phyloP scores from a whole-genome alignment of 1,139 yeast genomes.

The Hansenula anomala region DNA sequence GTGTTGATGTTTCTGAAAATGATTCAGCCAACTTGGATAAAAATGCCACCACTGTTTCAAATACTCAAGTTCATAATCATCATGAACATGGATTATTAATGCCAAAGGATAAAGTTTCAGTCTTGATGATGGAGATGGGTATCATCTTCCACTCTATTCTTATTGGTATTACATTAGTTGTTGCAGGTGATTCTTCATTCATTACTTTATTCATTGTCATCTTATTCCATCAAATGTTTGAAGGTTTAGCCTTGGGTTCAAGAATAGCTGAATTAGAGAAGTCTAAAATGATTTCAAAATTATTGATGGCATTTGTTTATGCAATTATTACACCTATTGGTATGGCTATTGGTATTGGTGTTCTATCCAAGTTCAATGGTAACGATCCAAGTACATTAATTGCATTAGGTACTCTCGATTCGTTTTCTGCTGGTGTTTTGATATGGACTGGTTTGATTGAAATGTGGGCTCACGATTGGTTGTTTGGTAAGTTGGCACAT shows the following conservation, averaged over 20 bases:
- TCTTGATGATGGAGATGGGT: conserved; percentile 2
- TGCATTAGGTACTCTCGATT: conserved; percentile 2
- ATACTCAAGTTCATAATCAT: background rate
- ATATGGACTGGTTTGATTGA: conserved; percentile 3
- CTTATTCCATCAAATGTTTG: conserved; percentile 3
- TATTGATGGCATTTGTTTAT: conserved; percentile 1
- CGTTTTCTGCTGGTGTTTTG: conserved; percentile 3
- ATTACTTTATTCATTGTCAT: conserved; percentile 2
- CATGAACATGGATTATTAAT: conserved; percentile 1
- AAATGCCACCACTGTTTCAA: background rate
- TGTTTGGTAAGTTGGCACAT: conserved; percentile 1
- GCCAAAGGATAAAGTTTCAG: conserved; percentile 1
- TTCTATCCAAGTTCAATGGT: conserved; percentile 1
- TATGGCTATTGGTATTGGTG: conserved; percentile 4
- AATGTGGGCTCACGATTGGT: conserved; percentile 4
- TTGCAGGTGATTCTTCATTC: conserved; percentile 2
- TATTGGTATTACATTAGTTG: conserved; percentile 3
- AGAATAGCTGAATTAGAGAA: conserved; percentile 2
- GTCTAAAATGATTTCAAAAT: background rate
- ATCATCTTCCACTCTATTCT: conserved; percentile 2
- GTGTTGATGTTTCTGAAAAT: too few species aligned
- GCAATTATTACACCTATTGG: conserved; percentile 2
- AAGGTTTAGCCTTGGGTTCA: conserved; percentile 2
- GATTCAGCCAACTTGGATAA: background rate
- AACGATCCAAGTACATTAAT: background rate